Base-by-base conservation (phyloP, 192 early-diverging fungal species). In the Pilaira anomala region DNA sequence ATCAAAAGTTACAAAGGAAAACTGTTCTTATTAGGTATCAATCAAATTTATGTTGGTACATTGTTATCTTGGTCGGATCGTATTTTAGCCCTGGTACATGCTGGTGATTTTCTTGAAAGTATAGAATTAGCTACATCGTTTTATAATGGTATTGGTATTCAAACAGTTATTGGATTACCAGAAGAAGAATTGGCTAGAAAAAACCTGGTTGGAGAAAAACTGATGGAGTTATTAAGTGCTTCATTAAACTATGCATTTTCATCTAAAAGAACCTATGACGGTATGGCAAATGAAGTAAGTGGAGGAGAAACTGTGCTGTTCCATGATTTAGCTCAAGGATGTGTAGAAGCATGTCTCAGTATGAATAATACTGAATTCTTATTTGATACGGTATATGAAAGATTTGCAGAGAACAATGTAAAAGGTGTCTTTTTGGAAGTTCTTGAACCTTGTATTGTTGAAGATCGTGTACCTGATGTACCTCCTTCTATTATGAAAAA, bases 401-500 rank as follows among this genome's bases (percentile, higher is more conserved):
- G 73, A 19, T 85, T 80, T 65, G 67, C 67, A 0, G 79, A 80
- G 1, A 76, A 76, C 2, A 51, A 62, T 24, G 79, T 74, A 2
- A 70, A 63, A 45, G 83, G 81, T 21, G 67, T 81, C 1, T 79
- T 85, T 41, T 69, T 85, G 19, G 70, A 83, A 54, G 76, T 76
- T 2, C 51, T 85, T 21, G 79, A 76, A 19, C 66, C 74, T 1
- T 83, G 81, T 62, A 85, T 85, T 63, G 50, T 85, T n/a, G 40
- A 77, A 28, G 78, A 80, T 29, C 72, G 77, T 49, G 60, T 85
- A 11, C 68, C 53, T 19, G 81, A 81, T 46, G 65, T 85, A 41
- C 83, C 83, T 6, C 83, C 83, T 1, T 76, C 73, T 14, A 75
- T 85, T 14, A 83, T 83, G 83, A 82, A 85, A 24, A 78, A 77